phyloP scores from a whole-genome alignment of 176 grass and related monocot species.

The Musa schizocarpa region DNA sequence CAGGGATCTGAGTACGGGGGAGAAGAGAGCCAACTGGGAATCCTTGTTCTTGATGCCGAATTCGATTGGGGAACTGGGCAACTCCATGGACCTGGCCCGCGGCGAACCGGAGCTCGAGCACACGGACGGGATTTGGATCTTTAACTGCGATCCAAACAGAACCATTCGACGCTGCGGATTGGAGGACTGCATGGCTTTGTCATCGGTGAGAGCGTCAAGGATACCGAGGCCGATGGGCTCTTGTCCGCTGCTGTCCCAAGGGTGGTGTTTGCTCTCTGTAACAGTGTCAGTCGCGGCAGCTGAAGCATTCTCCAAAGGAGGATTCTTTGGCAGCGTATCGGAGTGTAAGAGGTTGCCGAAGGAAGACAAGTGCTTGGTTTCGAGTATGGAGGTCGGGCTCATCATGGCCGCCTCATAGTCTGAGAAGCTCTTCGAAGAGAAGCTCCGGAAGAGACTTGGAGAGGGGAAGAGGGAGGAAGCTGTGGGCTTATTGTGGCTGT shows the following conservation, averaged over 20 bases:
- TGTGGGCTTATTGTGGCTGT: not conserved
- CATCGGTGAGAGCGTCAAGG: conserved; percentile 1
- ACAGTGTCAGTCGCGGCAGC: not conserved
- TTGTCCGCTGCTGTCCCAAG: not conserved
- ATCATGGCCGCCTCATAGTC: conserved; percentile 7
- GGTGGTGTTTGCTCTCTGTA: not conserved
- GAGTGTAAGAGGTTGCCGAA: not conserved
- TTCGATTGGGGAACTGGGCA: conserved; percentile 29
- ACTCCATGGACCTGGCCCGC: not conserved
- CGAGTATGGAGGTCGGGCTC: conserved; percentile 22
- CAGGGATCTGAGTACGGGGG: conserved; percentile 36
- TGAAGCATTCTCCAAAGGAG: not conserved
- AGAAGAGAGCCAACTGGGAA: conserved; percentile 40
- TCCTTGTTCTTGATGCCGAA: conserved; percentile 60
- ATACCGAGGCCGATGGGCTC: conserved; percentile 3
- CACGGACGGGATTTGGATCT: conserved; percentile 11
- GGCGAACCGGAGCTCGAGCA: not conserved
- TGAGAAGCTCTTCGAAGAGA: conserved; percentile 11
- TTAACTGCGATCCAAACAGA: conserved; percentile 10
- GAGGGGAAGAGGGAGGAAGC: conserved; percentile 13
- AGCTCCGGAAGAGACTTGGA: not conserved
- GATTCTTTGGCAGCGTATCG: conserved; percentile 11
- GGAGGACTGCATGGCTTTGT: not conserved
- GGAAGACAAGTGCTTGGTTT: conserved; percentile 15
- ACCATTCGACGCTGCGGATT: conserved; percentile 9